These are phyloP conservation scores for Cyclotella atomus DNA, from an alignment of 108 stramenopile genomes.

Conservation along the genomic window DNA sequence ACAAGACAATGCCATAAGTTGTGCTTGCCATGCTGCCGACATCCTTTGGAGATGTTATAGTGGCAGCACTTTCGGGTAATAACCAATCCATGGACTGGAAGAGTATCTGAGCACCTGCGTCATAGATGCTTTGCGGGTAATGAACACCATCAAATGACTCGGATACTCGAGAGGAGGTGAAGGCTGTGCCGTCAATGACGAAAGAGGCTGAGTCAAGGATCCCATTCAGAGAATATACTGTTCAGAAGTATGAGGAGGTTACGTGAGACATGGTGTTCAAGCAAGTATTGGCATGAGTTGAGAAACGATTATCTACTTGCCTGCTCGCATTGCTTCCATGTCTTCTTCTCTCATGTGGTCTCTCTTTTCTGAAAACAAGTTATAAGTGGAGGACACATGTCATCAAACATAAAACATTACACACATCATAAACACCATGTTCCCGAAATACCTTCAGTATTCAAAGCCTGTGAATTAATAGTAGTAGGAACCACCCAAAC, in stretches of 20 bases:
- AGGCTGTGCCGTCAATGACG: conserved; percentile 76
- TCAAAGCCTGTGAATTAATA: conserved; percentile 74
- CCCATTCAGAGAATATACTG: conserved; percentile 56
- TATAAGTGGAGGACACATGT: not conserved
- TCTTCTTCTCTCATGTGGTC: conserved; percentile 79
- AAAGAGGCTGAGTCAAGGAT: conserved; percentile 62
- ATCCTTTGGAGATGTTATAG: conserved; percentile 37
- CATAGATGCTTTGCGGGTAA: conserved; percentile 81
- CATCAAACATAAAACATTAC: not conserved
- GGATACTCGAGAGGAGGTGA: conserved; percentile 61
- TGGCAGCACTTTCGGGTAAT: conserved; percentile 42
- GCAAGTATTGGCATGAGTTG: too few species aligned
- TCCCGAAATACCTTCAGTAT: conserved; percentile 35
- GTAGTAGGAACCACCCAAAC: conserved; percentile 88
- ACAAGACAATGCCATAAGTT: conserved; percentile 64
- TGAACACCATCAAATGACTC: conserved; percentile 92
- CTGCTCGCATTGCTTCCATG: conserved; percentile 68
- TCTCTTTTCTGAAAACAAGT: conserved; percentile 55
- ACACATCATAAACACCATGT: not conserved
- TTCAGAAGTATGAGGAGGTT: not conserved
- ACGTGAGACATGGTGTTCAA: not conserved
- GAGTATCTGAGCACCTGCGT: conserved; percentile 85
- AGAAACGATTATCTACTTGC: too few species aligned
- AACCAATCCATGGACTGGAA: conserved; percentile 87
- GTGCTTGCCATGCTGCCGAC: conserved; percentile 82